phyloP scores from a whole-genome alignment of 768 basidiomycete species.

The Auricularia sp. region DNA sequence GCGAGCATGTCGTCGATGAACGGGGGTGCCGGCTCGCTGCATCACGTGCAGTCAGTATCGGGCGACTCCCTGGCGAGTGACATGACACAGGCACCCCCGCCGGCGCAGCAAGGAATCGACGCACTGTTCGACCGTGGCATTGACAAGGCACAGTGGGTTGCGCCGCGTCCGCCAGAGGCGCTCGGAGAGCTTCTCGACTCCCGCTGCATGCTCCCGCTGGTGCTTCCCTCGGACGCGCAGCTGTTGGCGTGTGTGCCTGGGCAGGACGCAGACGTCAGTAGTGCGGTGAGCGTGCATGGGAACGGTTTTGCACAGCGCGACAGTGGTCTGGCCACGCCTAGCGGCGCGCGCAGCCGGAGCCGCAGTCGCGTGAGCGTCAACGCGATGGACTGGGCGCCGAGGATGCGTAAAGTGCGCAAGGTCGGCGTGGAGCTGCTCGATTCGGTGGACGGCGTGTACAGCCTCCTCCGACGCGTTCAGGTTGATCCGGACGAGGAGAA shows the following conservation, averaged over 20 bases:
- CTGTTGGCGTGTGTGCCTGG: constrained; percentile 53
- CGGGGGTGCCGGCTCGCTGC: constrained; percentile 20
- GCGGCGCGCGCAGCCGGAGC: constrained; percentile 28
- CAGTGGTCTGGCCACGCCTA: constrained; percentile 15
- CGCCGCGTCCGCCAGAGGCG: constrained; percentile 65
- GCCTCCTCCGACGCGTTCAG: constrained; percentile 1
- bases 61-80: constrained; percentile 21
- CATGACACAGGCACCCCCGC: constrained; percentile 20
- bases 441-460: constrained; percentile 51
- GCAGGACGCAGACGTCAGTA: neutral
- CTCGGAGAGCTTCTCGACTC: constrained; percentile 89
- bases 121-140: constrained; percentile 61
- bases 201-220: constrained; percentile 81
- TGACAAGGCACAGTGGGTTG: constrained; percentile 65
- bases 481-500: neutral
- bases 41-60: constrained; percentile 11
- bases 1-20: constrained; percentile 38
- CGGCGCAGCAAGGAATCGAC: constrained; percentile 55
- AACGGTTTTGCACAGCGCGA: no score
- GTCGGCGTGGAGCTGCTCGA: constrained; percentile 49
- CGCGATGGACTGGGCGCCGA: constrained; percentile 48
- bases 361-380: constrained; percentile 25
- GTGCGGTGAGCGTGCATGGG: neutral
- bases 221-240: constrained; percentile 72
- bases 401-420: constrained; percentile 50